Base-by-base conservation (phyloP, 1,284 basidiomycete genomes). In the Cryptococcus wingfieldii region DNA sequence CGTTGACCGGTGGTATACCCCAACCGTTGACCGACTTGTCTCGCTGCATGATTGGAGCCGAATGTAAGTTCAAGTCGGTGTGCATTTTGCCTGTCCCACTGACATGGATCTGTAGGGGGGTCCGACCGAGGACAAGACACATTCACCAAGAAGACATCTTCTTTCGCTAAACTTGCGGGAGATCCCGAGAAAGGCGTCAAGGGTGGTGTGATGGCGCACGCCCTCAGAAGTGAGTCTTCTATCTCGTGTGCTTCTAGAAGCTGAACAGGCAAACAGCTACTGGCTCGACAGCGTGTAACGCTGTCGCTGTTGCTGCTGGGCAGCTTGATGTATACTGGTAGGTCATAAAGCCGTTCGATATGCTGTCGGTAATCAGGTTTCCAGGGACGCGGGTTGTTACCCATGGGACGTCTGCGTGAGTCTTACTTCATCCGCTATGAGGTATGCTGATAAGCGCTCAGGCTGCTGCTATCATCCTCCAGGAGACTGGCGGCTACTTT, bases 141-240 rank as follows among this genome's bases (percentile, higher is more conserved):
- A 4, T 81, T 93, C 43, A 75, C 79, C 3, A 80, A 82, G 53
- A 95, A 95, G 69, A 79, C 83, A 0, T 74, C 74, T 12, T 87
- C 86, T 5, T 95, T 90, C 76, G 77, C 81, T 51, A 82, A 83
- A 10, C 82, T 98, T 8, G 86, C 88, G 1, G 91, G 89, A 1
- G 85, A 96, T 65, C 82, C 85, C 0, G 78, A 65, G 19, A 76
- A 79, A 42, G 86, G 86, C 5, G 90, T 90, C 2, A 72, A 79
- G n/a, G 85, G 86, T 1, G 93, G 89, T 1, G 83, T 82, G 56
- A 94, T 97, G 89, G 86, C 83, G 1, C 92, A 95, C 71, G 87
- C 88, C 2, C 79, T 94, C 25, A 82, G 91, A 47, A 88, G 70
- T 72, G 49, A 56, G 68, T 62, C 37, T 3, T 41, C 2, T 25